Conservation (phyloP, 75 land plant genomes). For the Selaginella tamariscina region DNA sequence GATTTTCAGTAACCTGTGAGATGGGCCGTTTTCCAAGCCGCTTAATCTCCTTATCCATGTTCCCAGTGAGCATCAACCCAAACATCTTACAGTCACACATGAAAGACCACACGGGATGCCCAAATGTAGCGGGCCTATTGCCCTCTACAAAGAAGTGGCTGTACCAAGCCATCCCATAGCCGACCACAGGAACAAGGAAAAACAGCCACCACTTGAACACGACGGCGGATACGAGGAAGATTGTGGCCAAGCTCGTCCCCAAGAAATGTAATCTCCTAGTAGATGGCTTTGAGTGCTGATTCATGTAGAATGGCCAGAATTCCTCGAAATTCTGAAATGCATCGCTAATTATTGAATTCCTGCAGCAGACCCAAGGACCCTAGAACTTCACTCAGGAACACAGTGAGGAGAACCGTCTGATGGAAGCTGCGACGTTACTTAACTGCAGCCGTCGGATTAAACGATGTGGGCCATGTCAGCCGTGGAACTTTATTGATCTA, state of each 20-base stretch:
- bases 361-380: too few species aligned
- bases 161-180: slow-evolving; percentile 85
- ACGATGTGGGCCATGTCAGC: too few species aligned
- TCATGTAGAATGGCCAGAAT: slow-evolving; percentile 83
- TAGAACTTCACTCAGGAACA: too few species aligned
- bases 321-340: slow-evolving; percentile 86
- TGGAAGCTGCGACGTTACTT: too few species aligned
- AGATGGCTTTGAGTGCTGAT: slow-evolving; percentile 72
- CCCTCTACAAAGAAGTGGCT: slow-evolving; percentile 87
- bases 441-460: too few species aligned
- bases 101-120: slow-evolving; percentile 77
- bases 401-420: too few species aligned
- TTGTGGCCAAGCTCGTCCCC: slow-evolving; percentile 46
- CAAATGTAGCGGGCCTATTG: slow-evolving; percentile 67
- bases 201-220: slow-evolving; percentile 43
- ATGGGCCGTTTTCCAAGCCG: slow-evolving; percentile 84
- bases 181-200: slow-evolving; percentile 48
- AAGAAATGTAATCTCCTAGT: slow-evolving; percentile 84
- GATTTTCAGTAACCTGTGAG: slow-evolving; percentile 53
- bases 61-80: slow-evolving; percentile 73
- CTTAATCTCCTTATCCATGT: slow-evolving; percentile 83
- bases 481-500: too few species aligned
- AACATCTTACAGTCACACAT: slow-evolving; percentile 81
- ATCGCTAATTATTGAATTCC: slow-evolving; percentile 30
- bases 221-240: slow-evolving; percentile 28